Base-by-base conservation (phyloP, 2,329 filamentous ascomycete genomes). In the Fusarium udum region DNA sequence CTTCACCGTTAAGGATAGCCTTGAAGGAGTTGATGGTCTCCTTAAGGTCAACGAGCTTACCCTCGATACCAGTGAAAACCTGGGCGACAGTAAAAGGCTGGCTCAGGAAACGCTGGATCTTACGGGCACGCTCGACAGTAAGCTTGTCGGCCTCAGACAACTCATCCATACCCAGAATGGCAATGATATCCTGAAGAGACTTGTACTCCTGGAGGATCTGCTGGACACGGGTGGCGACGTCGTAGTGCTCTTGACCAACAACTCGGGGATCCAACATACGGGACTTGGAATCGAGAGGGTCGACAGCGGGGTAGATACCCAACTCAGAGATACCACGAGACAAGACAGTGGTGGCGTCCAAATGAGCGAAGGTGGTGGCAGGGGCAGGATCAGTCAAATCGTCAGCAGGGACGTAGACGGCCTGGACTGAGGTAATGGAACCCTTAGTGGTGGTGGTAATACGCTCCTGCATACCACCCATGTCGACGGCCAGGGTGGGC, bases 171-270 rank as follows among this genome's bases (percentile, higher is more conserved):
- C 95, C 95, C 85, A 98, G 88, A 95, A 99, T 99, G 87, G 96
- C 96, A 90, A 98, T 98, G 92, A 99, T 99, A 90, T 99, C 96
- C 90, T 99, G 96, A 79, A 99, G 94, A 77, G 95, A 98, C 93
- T 98, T 98, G 93, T 99, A 99, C 91, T 98, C 96, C 89, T 99
- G 96, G 84, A 99, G 92, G 87, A 98, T 98, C 89, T 97, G 95
- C 90, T 99, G 96, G 83, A 99, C 96, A 81, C 92, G 92, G 85
- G 93, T 93, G 85, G 96, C 96, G 81, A 92, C 95, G 74, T 95
- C 85, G 92, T 99, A 99, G 91, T 99, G 96, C 74, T 99, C 96
- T 83, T 98, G 90, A 85, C 96, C 96, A 82, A 99, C 93, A 83
- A 99, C 92, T 93, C 96, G 95, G 87, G 96, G 94, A 89, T 98